Conservation (phyloP, 75 land plant genomes). For the Cryptomeria japonica region DNA sequence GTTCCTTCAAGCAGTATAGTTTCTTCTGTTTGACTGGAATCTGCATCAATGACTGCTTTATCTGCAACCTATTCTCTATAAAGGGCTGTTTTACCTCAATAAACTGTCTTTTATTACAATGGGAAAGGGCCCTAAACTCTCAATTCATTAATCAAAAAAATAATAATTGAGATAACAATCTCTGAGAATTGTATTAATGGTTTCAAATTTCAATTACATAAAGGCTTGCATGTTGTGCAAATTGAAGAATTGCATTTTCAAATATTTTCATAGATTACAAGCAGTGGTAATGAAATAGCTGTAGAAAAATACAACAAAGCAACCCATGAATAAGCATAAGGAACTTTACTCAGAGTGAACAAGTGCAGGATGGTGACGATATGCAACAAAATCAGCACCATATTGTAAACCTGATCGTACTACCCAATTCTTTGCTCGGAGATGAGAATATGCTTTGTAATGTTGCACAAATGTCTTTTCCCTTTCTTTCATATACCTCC, state of each 20-base stretch:
- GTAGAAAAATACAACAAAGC: slow-evolving; percentile 5
- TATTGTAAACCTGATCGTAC: slow-evolving; percentile 74
- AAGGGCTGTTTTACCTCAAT: too few relatives aligned
- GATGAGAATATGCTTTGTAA: slow-evolving; percentile 78
- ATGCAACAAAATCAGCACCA: slow-evolving; percentile 85
- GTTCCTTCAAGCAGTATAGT: too few relatives aligned
- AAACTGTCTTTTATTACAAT: too few relatives aligned
- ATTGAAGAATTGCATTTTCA: not conserved
- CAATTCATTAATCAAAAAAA: too few relatives aligned
- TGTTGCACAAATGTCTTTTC: slow-evolving; percentile 35
- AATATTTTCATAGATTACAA: not conserved
- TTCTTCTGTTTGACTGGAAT: too few relatives aligned
- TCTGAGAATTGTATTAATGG: not conserved
- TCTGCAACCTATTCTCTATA: too few relatives aligned
- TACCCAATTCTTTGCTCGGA: slow-evolving; percentile 75
- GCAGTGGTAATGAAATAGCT: not conserved
- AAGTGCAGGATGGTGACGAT: slow-evolving; percentile 84
- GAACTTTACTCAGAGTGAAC: slow-evolving; percentile 72
- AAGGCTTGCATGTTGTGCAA: not conserved
- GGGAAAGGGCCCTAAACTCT: too few relatives aligned
- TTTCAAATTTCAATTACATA: not conserved
- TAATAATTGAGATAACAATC: not conserved
- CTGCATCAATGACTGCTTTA: too few relatives aligned
- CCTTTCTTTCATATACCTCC: slow-evolving; percentile 49
- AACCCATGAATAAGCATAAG: not conserved